Evolutionary conservation across 2,329 filamentous ascomycete species (phyloP).

Genomic region (Pseudocercospora pini-densiflorae): DNA sequence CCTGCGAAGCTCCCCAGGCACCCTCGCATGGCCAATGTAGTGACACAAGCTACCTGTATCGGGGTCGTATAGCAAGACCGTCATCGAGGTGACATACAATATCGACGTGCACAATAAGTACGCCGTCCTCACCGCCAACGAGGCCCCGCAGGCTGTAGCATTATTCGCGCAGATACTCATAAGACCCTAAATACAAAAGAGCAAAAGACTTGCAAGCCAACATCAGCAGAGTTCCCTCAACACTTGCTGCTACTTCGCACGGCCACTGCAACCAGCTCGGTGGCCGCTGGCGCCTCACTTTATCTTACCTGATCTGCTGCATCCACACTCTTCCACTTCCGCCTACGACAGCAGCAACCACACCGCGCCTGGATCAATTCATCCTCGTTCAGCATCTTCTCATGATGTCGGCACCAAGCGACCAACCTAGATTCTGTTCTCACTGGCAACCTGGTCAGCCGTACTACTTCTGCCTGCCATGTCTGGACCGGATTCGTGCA

Average conservation of each 20-base stretch:
- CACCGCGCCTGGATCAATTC: neutral
- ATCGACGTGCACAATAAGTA: neutral
- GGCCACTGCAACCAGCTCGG: neutral
- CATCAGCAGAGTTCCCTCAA: too few species aligned
- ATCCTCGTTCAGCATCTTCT: neutral
- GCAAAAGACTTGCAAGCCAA: too few species aligned
- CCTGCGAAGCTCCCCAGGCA: neutral
- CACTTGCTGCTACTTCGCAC: neutral
- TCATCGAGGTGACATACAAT: neutral
- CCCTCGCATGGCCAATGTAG: neutral
- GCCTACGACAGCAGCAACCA: neutral
- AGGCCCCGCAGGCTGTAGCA: too few species aligned
- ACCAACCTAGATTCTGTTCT: neutral
- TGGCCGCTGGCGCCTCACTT: neutral
- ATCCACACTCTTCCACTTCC: neutral
- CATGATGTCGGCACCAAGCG: neutral
- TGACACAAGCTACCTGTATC: neutral
- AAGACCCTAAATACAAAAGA: too few species aligned
- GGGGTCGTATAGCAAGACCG: neutral
- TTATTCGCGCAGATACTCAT: too few species aligned
- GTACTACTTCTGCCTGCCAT: neutral
- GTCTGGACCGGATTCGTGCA: neutral
- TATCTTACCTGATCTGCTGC: neutral
- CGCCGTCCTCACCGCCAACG: too few species aligned
- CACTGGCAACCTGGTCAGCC: neutral